These are phyloP conservation scores for Leishmania guyanensis DNA, from an alignment of 208 protist genomes.

Conservation along the genomic window DNA sequence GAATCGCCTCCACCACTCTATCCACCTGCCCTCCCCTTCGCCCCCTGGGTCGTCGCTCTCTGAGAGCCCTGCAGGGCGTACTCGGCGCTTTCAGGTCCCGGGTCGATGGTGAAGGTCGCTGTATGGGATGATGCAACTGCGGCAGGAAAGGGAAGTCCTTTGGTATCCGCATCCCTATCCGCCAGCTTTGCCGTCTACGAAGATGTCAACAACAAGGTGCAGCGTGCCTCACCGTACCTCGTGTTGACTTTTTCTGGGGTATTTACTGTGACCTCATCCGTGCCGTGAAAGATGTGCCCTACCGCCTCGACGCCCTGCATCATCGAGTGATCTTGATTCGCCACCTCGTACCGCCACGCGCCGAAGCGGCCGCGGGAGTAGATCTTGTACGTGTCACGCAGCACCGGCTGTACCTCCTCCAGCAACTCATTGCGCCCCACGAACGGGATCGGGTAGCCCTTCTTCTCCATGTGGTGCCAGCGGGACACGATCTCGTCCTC, in stretches of 20 bases:
- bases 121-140: neutral
- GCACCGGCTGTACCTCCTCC: slow-evolving; percentile 35
- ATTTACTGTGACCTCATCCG: slow-evolving; percentile 35
- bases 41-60: neutral
- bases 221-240: slow-evolving; percentile 28
- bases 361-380: slow-evolving; percentile 74
- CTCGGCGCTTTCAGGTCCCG: neutral
- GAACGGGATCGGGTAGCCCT: slow-evolving; percentile 78
- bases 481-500: slow-evolving; percentile 55
- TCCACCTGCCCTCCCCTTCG: neutral
- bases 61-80: neutral
- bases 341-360: slow-evolving; percentile 76
- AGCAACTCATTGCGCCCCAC: slow-evolving; percentile 63
- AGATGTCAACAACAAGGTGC: slow-evolving; percentile 9
- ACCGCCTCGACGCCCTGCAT: slow-evolving; percentile 81
- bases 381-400: slow-evolving; percentile 45
- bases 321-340: slow-evolving; percentile 68
- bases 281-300: slow-evolving; percentile 11
- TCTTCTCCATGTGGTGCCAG: slow-evolving; percentile 56
- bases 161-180: neutral
- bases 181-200: neutral
- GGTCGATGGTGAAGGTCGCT: neutral
- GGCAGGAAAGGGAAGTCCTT: neutral
- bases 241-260: slow-evolving; percentile 48
- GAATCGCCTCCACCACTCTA: neutral